phyloP scores from a whole-genome alignment of 1,284 basidiomycete genomes.

The Mycena sp. region DNA sequence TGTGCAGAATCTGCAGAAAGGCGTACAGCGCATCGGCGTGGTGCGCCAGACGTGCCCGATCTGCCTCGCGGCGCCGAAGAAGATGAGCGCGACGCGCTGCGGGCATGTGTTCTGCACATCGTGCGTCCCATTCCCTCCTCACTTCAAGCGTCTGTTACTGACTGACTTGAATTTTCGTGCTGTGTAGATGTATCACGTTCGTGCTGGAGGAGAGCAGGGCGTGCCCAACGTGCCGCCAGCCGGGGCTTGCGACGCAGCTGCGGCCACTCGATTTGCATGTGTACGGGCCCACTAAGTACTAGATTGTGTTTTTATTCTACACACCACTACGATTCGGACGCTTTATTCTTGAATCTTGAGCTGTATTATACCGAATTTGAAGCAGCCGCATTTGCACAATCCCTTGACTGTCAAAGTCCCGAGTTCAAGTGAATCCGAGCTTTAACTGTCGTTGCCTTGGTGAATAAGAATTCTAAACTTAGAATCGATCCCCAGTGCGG shows the following conservation, averaged over 20 bases:
- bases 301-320: too few species aligned
- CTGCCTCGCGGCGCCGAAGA: constrained; percentile 22
- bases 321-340: too few species aligned
- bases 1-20: constrained; percentile 6
- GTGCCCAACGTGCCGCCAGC: constrained; percentile 28
- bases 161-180: too few species aligned
- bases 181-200: constrained; percentile 19
- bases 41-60: constrained; percentile 25
- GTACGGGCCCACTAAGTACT: too few species aligned
- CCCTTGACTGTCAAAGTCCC: too few species aligned
- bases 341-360: too few species aligned
- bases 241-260: constrained; percentile 13
- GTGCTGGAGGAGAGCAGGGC: constrained; percentile 10
- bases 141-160: not conserved
- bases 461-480: too few species aligned
- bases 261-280: constrained; percentile 15
- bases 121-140: constrained; percentile 6
- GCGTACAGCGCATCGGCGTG: constrained; percentile 1
- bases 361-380: too few species aligned
- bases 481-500: too few species aligned
- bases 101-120: constrained; percentile 27
- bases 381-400: too few species aligned
- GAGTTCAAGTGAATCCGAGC: too few species aligned
- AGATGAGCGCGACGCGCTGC: constrained; percentile 27
- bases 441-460: too few species aligned